phyloP scores from a whole-genome alignment of 2,329 filamentous ascomycete species.

The Myrmaecium sp. region DNA sequence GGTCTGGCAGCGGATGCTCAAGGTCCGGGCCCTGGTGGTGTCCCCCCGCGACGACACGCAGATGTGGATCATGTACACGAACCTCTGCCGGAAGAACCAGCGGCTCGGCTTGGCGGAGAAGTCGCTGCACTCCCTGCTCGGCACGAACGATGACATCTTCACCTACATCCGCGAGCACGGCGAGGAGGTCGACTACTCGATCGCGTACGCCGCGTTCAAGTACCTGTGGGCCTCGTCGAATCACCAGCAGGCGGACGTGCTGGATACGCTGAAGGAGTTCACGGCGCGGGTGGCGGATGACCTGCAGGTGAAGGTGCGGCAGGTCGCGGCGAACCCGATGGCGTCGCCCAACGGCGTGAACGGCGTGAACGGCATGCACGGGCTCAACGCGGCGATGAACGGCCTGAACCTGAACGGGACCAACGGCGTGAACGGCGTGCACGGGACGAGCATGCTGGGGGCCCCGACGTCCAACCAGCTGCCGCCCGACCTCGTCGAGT shows the following conservation, averaged over 20 bases:
- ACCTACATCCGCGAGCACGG: slow-evolving; percentile 17
- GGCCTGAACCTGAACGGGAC: slow-evolving; percentile 22
- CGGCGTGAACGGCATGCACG: slow-evolving; percentile 29
- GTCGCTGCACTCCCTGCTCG: slow-evolving; percentile 79
- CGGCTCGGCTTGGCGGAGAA: slow-evolving; percentile 91
- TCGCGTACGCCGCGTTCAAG: slow-evolving; percentile 93
- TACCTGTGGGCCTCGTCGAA: slow-evolving; percentile 69
- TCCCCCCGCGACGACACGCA: slow-evolving; percentile 85
- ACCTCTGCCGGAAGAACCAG: slow-evolving; percentile 90
- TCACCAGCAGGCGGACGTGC: slow-evolving; percentile 16
- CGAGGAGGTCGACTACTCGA: slow-evolving; percentile 48
- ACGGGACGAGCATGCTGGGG: slow-evolving; percentile 9
- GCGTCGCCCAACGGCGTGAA: slow-evolving; percentile 23
- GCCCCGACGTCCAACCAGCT: slow-evolving; percentile 12
- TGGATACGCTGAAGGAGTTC: slow-evolving; percentile 45
- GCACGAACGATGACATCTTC: slow-evolving; percentile 38
- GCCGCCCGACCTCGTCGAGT: slow-evolving; percentile 30
- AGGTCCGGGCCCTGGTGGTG: slow-evolving; percentile 82
- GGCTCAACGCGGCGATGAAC: slow-evolving; percentile 27
- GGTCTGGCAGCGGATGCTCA: slow-evolving; percentile 96
- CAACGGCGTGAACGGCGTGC: slow-evolving; percentile 14
- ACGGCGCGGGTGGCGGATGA: slow-evolving; percentile 43
- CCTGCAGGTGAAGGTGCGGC: slow-evolving; percentile 25
- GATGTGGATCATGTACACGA: slow-evolving; percentile 99
- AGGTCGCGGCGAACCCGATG: slow-evolving; percentile 17